Conservation (phyloP, 208 protist genomes). For the Trypanosoma avium region DNA sequence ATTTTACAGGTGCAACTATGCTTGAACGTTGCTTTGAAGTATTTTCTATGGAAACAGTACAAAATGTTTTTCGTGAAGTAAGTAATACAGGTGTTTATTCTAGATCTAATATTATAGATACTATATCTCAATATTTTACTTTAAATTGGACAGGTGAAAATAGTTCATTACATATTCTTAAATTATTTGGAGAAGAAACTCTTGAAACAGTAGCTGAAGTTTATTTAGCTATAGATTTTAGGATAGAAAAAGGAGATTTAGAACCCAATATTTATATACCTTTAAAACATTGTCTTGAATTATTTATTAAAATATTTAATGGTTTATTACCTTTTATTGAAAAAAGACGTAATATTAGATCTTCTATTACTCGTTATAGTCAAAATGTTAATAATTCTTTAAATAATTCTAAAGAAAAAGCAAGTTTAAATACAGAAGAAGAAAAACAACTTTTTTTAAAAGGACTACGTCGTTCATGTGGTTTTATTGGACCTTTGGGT, state of each 20-base stretch:
- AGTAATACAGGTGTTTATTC: constrained; percentile 17
- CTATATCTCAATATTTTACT: constrained; percentile 31
- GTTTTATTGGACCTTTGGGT: constrained; percentile 23
- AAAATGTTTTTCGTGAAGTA: constrained; percentile 37
- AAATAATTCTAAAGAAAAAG: neutral
- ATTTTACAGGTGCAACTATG: constrained; percentile 43
- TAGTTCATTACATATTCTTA: constrained; percentile 29
- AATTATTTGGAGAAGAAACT: constrained; percentile 30
- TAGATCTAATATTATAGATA: constrained; percentile 23
- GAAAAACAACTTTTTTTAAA: constrained; percentile 44
- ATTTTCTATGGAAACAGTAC: constrained; percentile 29
- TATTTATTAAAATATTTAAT: constrained; percentile 19
- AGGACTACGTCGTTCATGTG: constrained; percentile 29
- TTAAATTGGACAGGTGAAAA: constrained; percentile 44
- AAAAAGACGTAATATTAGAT: constrained; percentile 1
- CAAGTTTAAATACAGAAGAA: constrained; percentile 17
- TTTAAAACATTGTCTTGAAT: constrained; percentile 23
- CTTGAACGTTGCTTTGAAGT: constrained; percentile 44
- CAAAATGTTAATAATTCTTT: neutral
- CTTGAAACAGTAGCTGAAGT: constrained; percentile 31
- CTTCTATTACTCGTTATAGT: neutral
- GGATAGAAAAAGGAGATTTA: constrained; percentile 22
- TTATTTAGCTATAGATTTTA: constrained; percentile 33
- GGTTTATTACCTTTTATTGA: constrained; percentile 16
- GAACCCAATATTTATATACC: neutral